Conservation (phyloP, 257 asterid genomes). For the Nicotiana tomentosiformis region DNA sequence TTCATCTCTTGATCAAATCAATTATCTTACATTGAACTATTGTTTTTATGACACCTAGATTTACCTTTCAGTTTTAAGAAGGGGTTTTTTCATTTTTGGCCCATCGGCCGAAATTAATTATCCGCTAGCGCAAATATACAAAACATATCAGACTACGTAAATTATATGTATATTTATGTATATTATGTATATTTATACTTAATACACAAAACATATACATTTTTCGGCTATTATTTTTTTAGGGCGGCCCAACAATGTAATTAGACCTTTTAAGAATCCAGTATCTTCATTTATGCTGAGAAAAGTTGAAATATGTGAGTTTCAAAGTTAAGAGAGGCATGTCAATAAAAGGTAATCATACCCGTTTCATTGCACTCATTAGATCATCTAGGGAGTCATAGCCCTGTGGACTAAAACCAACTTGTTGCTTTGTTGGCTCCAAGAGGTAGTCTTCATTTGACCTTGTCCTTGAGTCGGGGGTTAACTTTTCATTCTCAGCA, state of each 20-base stretch:
- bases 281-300: not conserved
- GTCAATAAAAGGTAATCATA: slow-evolving; percentile 17
- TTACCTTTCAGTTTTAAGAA: not conserved
- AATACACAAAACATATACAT: no score
- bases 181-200: no score
- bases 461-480: slow-evolving; percentile 28
- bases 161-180: no score
- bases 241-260: no score
- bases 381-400: slow-evolving; percentile 70
- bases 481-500: slow-evolving; percentile 27
- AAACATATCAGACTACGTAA: no score
- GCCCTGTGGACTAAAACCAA: slow-evolving; percentile 39
- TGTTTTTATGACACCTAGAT: not conserved
- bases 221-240: no score
- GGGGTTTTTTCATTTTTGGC: no score
- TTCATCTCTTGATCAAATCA: not conserved
- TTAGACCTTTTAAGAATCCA: not conserved
- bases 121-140: no score
- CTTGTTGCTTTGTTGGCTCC: slow-evolving; percentile 50
- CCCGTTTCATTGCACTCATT: slow-evolving; percentile 63
- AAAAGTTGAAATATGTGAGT: no score
- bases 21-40: not conserved
- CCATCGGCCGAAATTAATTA: no score
- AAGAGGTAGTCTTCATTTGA: slow-evolving; percentile 39
- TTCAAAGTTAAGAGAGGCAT: not conserved